Conservation (phyloP, 176 grass and related monocot species). For the Oropetium thomaeum region DNA sequence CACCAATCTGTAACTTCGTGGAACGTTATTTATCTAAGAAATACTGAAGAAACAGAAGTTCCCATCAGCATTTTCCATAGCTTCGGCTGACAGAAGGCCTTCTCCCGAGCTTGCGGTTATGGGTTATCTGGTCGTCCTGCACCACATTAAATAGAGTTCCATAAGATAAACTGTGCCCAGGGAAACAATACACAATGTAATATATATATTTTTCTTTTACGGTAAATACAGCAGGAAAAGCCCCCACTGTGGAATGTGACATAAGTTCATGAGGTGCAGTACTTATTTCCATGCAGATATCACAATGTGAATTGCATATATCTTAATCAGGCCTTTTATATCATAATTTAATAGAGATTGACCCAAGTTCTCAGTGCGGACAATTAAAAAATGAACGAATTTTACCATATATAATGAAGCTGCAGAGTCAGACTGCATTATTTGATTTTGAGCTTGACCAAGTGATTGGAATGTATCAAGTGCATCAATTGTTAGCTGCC, state of each 20-base stretch:
- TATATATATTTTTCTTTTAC: too few relatives aligned
- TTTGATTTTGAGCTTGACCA: constrained; percentile 85
- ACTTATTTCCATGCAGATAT: not conserved
- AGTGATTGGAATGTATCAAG: constrained; percentile 75
- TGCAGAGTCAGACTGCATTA: constrained; percentile 87
- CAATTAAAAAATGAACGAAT: constrained; percentile 1
- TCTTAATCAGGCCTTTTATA: not conserved
- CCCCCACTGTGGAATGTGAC: too few relatives aligned
- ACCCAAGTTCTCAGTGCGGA: constrained; percentile 7
- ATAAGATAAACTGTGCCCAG: constrained; percentile 3
- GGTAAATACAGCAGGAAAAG: too few relatives aligned
- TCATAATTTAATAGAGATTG: not conserved
- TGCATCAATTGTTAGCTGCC: constrained; percentile 91
- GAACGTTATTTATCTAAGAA: constrained; percentile 17
- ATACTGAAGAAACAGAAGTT: constrained; percentile 9
- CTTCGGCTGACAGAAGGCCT: constrained; percentile 67
- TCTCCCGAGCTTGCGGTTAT: constrained; percentile 60
- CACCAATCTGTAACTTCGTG: constrained; percentile 2
- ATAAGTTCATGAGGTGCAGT: not conserved
- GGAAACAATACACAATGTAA: not conserved
- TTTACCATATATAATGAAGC: constrained; percentile 94
- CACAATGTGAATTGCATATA: constrained; percentile 18
- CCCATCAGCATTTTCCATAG: constrained; percentile 68
- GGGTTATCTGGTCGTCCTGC: constrained; percentile 85
- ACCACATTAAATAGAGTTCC: constrained; percentile 6